Percentiles rank a stretch among this genome's conserved stretches.
phyloP scores from a whole-genome alignment of 208 protist genomes.

The Acanthamoeba healyi region DNA sequence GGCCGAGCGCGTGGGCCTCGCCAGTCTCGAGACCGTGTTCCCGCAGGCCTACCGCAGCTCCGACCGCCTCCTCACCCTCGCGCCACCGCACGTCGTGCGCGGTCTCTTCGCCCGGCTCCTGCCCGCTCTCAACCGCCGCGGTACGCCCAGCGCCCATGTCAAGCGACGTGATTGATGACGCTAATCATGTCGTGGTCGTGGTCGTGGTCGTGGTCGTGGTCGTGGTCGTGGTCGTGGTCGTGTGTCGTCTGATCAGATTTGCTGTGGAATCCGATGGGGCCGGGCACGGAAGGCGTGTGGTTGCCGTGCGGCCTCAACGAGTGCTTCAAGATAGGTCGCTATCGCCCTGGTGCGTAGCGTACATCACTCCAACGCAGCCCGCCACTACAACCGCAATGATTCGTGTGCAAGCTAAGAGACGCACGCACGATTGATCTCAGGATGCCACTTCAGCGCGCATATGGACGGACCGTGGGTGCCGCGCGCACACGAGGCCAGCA shows the following conservation, averaged over 20 bases:
- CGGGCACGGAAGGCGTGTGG: slow-evolving; percentile 19
- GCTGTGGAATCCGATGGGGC: neutral
- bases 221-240: neutral
- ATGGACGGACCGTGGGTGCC: slow-evolving; percentile 39
- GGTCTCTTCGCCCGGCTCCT: neutral
- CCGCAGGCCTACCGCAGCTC: neutral
- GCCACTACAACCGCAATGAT: too few species aligned
- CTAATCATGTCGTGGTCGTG: neutral
- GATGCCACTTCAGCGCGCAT: slow-evolving; percentile 7
- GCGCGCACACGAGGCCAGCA: neutral
- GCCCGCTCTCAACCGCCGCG: neutral
- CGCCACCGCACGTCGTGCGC: neutral
- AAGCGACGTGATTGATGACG: neutral
- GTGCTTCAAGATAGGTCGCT: slow-evolving; percentile 3
- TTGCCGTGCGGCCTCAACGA: neutral
- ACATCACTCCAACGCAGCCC: too few species aligned
- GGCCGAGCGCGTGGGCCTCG: too few species aligned
- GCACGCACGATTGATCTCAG: neutral
- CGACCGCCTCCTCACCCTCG: neutral
- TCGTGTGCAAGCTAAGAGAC: neutral
- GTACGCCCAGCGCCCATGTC: neutral
- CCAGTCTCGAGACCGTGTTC: neutral
- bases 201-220: neutral
- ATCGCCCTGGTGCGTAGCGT: neutral
- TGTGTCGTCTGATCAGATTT: neutral